These are phyloP conservation scores for Torulaspora maleeae DNA, from an alignment of 805 yeast genomes.

Conservation along the genomic window DNA sequence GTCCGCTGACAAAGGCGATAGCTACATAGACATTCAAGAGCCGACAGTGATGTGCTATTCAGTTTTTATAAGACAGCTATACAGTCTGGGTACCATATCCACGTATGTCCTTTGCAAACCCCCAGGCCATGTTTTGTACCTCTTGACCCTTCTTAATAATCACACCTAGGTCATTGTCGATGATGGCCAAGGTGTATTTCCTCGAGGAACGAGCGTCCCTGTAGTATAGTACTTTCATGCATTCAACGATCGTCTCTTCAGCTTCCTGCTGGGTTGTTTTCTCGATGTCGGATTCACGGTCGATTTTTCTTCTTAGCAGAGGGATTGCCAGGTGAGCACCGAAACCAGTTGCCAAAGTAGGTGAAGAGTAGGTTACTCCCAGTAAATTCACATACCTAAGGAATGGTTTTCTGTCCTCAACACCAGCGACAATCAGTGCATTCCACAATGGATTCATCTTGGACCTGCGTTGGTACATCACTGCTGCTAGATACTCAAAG, in stretches of 20 bases:
- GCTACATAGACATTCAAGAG: not conserved
- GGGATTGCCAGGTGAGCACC: slow-evolving; percentile 96
- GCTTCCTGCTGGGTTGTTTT: slow-evolving; percentile 73
- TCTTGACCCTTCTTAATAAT: slow-evolving; percentile 59
- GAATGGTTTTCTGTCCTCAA: slow-evolving; percentile 66
- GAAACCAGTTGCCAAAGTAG: slow-evolving; percentile 91
- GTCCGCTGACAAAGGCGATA: no score
- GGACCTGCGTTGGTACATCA: slow-evolving; percentile 80
- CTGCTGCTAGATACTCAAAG: slow-evolving; percentile 79
- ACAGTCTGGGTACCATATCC: slow-evolving; percentile 82
- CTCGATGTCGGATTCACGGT: slow-evolving; percentile 67
- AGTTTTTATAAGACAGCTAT: slow-evolving; percentile 13
- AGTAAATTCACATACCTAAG: slow-evolving; percentile 83
- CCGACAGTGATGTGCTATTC: not conserved
- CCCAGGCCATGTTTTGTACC: slow-evolving; percentile 81
- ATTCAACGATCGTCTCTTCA: slow-evolving; percentile 65
- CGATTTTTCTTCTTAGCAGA: slow-evolving; percentile 76
- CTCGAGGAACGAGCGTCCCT: slow-evolving; percentile 94
- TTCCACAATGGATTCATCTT: slow-evolving; percentile 98
- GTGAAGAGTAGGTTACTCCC: slow-evolving; percentile 86
- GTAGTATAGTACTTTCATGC: slow-evolving; percentile 92
- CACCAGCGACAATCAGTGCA: slow-evolving; percentile 86
- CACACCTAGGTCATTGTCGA: slow-evolving; percentile 60
- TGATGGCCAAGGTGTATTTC: slow-evolving; percentile 72
- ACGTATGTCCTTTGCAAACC: slow-evolving; percentile 76